A percentile compares a stretch with the other conserved stretches of the same genome.
Conservation (phyloP, 305 asterid genomes). For the Rubia tinctorum region DNA sequence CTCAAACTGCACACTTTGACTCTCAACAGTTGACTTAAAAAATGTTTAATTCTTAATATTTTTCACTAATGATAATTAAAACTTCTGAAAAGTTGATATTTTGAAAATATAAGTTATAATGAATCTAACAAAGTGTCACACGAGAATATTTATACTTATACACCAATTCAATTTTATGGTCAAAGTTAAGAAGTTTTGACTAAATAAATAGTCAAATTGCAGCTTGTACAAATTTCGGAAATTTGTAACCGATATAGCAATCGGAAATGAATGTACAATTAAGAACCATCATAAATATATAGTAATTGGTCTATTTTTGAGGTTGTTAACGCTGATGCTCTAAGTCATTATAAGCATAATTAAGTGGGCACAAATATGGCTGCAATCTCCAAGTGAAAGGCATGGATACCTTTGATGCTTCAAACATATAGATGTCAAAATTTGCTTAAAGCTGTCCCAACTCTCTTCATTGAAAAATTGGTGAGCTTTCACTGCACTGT, state of each 20-base stretch:
- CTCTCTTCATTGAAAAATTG: constrained; percentile 87
- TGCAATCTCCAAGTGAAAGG: background rate
- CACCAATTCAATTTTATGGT: too few relatives aligned
- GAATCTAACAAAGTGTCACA: too few relatives aligned
- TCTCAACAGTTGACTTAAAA: too few relatives aligned
- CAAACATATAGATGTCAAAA: constrained; percentile 84
- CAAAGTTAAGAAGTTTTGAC: too few relatives aligned
- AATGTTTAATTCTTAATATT: too few relatives aligned
- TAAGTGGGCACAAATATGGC: background rate
- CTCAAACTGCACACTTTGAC: too few relatives aligned
- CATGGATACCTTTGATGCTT: constrained; percentile 82
- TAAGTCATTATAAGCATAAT: background rate
- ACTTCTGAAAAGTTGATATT: too few relatives aligned
- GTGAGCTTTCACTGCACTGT: constrained; percentile 96
- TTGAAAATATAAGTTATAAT: too few relatives aligned
- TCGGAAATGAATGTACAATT: background rate
- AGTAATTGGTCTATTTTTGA: background rate
- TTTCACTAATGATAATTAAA: too few relatives aligned
- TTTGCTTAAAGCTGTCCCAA: constrained; percentile 97
- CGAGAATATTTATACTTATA: too few relatives aligned
- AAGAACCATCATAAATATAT: background rate
- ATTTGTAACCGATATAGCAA: background rate
- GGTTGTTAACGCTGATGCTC: background rate
- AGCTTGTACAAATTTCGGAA: background rate
- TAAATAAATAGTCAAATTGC: too few relatives aligned